phyloP scores from a whole-genome alignment of 306 rosid species.

The Trifolium fragiferum region DNA sequence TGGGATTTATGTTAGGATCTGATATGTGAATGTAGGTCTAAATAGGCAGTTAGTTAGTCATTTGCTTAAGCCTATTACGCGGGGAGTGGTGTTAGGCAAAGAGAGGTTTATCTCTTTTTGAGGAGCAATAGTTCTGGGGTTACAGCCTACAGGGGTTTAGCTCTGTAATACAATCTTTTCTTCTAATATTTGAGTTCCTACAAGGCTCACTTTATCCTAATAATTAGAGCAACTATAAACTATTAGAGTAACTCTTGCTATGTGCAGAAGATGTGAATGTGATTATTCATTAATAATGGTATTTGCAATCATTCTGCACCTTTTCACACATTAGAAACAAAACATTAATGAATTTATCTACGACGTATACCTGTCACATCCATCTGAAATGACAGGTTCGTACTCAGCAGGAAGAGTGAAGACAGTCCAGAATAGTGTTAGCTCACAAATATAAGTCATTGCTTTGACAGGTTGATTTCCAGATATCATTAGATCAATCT shows the following conservation, averaged over 20 bases:
- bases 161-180: background rate
- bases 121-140: background rate
- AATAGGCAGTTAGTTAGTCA: background rate
- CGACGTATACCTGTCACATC: slow-evolving; percentile 70
- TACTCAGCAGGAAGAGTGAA: slow-evolving; percentile 69
- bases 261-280: background rate
- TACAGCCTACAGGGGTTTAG: background rate
- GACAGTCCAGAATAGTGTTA: slow-evolving; percentile 75
- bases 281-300: background rate
- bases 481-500: slow-evolving; percentile 86
- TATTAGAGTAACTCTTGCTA: background rate
- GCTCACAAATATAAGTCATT: slow-evolving; percentile 68
- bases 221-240: background rate
- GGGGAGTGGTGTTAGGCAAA: background rate
- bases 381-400: slow-evolving; percentile 67
- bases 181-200: background rate
- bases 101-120: background rate
- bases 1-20: background rate
- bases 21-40: background rate
- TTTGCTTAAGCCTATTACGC: background rate
- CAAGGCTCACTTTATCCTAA: background rate
- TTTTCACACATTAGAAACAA: slow-evolving; percentile 6
- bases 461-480: slow-evolving; percentile 90
- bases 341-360: slow-evolving; percentile 17
- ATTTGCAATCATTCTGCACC: slow-evolving; percentile 14